phyloP scores from a whole-genome alignment of 2,329 filamentous ascomycete species.

The Trichoderma sp. region DNA sequence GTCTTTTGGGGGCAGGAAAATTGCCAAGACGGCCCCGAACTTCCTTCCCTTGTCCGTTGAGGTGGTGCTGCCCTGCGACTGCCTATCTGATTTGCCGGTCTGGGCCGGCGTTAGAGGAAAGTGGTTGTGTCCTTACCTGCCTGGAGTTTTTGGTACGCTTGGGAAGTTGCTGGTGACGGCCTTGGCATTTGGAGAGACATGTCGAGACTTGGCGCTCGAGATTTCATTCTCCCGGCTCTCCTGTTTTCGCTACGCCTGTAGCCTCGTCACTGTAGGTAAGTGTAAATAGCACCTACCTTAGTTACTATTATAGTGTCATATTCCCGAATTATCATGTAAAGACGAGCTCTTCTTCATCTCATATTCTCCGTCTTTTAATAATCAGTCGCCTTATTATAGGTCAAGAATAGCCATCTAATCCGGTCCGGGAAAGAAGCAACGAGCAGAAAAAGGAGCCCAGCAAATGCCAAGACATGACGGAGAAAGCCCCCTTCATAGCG shows the following conservation, averaged over 20 bases:
- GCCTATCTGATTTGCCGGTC: not conserved
- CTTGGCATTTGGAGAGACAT: not conserved
- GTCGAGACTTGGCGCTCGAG: no score
- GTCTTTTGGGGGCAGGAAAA: not conserved
- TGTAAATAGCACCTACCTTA: no score
- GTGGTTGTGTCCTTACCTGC: not conserved
- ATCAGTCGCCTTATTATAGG: no score
- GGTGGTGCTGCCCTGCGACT: not conserved
- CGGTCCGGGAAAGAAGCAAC: not conserved
- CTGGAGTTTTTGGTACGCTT: not conserved
- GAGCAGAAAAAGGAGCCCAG: conserved; percentile 11
- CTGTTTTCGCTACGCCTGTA: no score
- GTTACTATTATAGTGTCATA: no score
- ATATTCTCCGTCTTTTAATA: no score
- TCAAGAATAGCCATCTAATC: no score
- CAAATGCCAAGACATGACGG: conserved; percentile 26
- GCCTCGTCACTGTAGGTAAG: no score
- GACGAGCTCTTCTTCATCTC: no score
- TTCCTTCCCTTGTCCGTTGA: conserved; percentile 3
- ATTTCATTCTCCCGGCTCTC: no score
- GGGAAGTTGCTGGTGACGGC: not conserved
- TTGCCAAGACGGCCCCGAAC: conserved; percentile 5
- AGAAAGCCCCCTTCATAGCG: conserved; percentile 19
- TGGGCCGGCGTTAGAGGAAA: not conserved
- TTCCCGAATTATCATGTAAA: no score